A percentile compares a stretch with the other conserved stretches of the same genome.
Conservation (phyloP, 345 rosid species). For the Trapa bicornis region DNA sequence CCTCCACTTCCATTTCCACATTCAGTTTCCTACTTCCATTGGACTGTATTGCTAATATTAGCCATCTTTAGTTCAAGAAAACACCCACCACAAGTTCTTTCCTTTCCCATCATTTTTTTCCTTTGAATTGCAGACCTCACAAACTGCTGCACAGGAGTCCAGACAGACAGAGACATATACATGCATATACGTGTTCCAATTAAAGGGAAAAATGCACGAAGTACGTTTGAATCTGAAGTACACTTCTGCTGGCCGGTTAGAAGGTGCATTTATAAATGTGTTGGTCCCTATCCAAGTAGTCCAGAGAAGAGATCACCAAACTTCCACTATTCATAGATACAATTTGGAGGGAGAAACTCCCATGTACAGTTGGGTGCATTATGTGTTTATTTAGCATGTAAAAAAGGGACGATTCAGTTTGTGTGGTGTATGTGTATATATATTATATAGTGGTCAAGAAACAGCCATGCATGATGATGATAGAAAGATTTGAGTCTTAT, state of each 20-base stretch:
- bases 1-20: too few species aligned
- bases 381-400: too few species aligned
- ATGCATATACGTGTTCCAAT: too few species aligned
- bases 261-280: not conserved
- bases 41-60: not conserved
- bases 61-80: not conserved
- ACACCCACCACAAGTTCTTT: not conserved
- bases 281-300: not conserved
- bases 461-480: slow-evolving; percentile 13
- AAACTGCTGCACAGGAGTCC: slow-evolving; percentile 1
- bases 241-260: not conserved
- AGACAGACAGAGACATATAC: not conserved
- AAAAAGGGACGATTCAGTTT: too few species aligned
- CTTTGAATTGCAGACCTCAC: slow-evolving; percentile 6
- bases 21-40: too few species aligned
- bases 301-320: not conserved
- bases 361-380: too few species aligned
- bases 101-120: not conserved
- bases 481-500: slow-evolving; percentile 10
- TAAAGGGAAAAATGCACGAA: too few species aligned
- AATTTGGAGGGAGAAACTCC: too few species aligned
- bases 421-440: too few species aligned
- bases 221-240: too few species aligned
- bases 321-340: too few species aligned
- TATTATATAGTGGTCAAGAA: slow-evolving; percentile 12